Evolutionary conservation across 257 asterid genomes (phyloP), one percentile per base, ranked within the genome.

Genomic region (Haberlea rhodopensis): DNA sequence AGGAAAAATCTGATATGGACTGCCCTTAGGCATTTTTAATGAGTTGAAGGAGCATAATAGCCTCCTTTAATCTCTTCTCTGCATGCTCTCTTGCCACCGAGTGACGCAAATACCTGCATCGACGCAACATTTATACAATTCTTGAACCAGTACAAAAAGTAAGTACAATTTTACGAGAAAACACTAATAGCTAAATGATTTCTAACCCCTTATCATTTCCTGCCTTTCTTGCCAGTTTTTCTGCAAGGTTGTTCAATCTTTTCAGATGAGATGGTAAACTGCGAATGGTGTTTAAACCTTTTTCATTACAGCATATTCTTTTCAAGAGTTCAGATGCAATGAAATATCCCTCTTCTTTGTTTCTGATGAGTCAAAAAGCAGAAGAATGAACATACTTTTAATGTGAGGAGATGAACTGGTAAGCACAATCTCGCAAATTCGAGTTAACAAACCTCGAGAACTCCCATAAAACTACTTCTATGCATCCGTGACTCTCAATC

Each of bases 291-390:
- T 73, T 79, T n/a, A 76, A 63, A 1, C 97, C 99, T 11, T 64
- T 79, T 25, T 63, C 60, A 29, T 63, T 63, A 19, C 16, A 48
- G 63, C 92, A 87, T 53, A 90, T 76, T 67, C 63, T 87, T 87
- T 87, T 90, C 79, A 94, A 58, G 65, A 94, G 78, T 66, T 84
- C 91, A n/a, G 87, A 78, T 32, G 97, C 96, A 63, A 90, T 84
- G 78, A 86, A 86, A 66, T 82, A 90, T 16, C 87, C 95, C 65
- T 92, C 98, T 72, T 89, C 99, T 76, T 90, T 94, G 81, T 94
- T 94, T 66, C 99, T 94, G 83, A 6, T 43, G 26, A 71, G 53
- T 60, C 53, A 58, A 62, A 54, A 19, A 25, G 3, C 9, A 10
- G 9, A 57, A 18, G 18, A 19, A 52, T 51, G 7, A 37, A 32